Conservation (phyloP, 306 rosid genomes). For the Pterocarpus macrocarpus region DNA sequence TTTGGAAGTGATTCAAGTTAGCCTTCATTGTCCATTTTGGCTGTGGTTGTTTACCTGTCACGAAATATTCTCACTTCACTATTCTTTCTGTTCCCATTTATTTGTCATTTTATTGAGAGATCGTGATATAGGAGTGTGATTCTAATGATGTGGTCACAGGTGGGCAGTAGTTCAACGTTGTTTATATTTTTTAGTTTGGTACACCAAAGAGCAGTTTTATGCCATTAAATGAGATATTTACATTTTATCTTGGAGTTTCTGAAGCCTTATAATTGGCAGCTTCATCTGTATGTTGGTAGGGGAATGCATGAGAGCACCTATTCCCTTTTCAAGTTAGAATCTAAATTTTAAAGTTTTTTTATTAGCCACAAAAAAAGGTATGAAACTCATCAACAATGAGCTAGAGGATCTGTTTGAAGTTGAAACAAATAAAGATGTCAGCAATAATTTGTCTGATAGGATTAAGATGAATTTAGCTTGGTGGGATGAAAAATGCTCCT, state of each 20-base stretch:
- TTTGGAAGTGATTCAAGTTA: slow-evolving; percentile 71
- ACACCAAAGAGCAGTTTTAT: too few relatives aligned
- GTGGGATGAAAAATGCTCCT: too few relatives aligned
- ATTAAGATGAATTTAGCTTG: too few relatives aligned
- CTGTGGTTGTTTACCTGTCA: slow-evolving; percentile 83
- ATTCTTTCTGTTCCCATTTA: slow-evolving; percentile 83
- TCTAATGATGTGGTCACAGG: too few relatives aligned
- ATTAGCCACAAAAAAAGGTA: too few relatives aligned
- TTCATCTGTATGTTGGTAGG: slow-evolving; percentile 95
- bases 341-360: slow-evolving; percentile 26
- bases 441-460: too few relatives aligned
- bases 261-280: slow-evolving; percentile 63
- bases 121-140: too few relatives aligned
- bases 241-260: slow-evolving; percentile 43
- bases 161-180: too few relatives aligned
- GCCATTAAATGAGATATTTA: background rate
- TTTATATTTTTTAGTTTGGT: too few relatives aligned
- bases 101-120: slow-evolving; percentile 58
- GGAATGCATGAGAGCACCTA: slow-evolving; percentile 98
- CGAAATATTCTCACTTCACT: slow-evolving; percentile 87
- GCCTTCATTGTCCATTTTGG: slow-evolving; percentile 90
- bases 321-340: slow-evolving; percentile 88
- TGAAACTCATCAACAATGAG: too few relatives aligned
- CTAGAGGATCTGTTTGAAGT: too few relatives aligned
- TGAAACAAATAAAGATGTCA: too few relatives aligned